Evolutionary conservation across 78 protist species (phyloP), one percentile per base, ranked within the genome.

Genomic region (Tieghemostelium lacteum): DNA sequence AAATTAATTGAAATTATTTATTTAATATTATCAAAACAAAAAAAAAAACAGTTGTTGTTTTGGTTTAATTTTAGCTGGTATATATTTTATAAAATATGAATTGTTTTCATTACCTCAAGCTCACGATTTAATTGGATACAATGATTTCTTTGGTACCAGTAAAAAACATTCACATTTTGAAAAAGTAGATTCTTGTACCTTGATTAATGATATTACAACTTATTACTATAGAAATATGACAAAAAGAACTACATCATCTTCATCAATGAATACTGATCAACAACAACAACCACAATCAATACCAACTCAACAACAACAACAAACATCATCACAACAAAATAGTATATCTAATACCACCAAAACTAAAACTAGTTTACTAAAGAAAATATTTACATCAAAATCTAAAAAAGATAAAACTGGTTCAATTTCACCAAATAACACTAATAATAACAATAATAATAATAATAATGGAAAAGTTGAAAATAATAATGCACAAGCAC

Each of bases 81-180:
- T 69, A 16, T 83, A 83, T 83, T 69, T 83, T 28, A 83, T 83
- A 26, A 83, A 83, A 45, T 83, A 83, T 60, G 80, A 83, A 60
- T 60, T 83, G 26, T 83, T 83, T 69, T 83, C 91, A 37, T 69
- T 83, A 60, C 78, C 78, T 31, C 78, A 83, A n/a, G 91, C 91
- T 8, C 74, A 69, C n/a, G 78, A 83, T 69, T 45, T 83, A 29
- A 83, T 83, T 69, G 78, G 71, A 20, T 83, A 83, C n/a, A 83
- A 83, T 60, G 91, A 83, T 60, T 34, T 67, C 36, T 67, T 50
- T 78, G 77, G 77, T 19, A 69, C 78, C 0, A 20, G 63, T 16
- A 58, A 70, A 39, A 83, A 83, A 33, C 91, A 83, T 45, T 69
- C 78, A 22, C 91, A 83, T 36, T 10, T 45, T 45, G 66, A 36